Evolutionary conservation across 1,139 yeast species (phyloP).

Genomic region (Scheffersomyces quercinus): DNA sequence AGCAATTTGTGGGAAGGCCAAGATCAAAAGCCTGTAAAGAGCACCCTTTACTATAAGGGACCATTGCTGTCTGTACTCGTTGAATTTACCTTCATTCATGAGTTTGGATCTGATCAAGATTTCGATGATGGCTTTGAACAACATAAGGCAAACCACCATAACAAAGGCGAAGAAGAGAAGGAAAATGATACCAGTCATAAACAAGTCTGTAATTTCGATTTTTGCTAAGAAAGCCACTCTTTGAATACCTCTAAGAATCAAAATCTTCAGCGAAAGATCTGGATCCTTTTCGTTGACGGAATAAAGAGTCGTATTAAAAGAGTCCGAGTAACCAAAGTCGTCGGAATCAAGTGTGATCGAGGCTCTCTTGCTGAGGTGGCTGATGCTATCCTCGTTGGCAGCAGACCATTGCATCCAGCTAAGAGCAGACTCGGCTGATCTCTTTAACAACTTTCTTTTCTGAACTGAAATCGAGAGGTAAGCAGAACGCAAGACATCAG

Average conservation of each 20-base stretch:
- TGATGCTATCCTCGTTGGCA: conserved; percentile 14
- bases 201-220: conserved; percentile 82
- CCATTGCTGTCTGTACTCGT: conserved; percentile 83
- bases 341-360: conserved; percentile 36
- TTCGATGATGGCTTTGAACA: conserved; percentile 77
- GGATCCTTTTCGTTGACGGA: conserved; percentile 72
- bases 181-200: conserved; percentile 83
- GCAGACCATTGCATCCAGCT: conserved; percentile 14
- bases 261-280: conserved; percentile 58
- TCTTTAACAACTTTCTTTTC: conserved; percentile 37
- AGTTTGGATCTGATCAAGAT: conserved; percentile 60
- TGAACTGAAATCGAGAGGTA: conserved; percentile 80
- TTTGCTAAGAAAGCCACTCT: conserved; percentile 84
- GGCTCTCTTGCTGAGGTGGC: conserved; percentile 27
- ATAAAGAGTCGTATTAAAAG: conserved; percentile 54
- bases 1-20: conserved; percentile 85
- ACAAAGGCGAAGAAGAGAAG: conserved; percentile 78
- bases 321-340: conserved; percentile 49
- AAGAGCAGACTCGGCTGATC: conserved; percentile 17
- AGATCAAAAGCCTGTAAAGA: conserved; percentile 73
- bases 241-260: conserved; percentile 86
- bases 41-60: conserved; percentile 81
- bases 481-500: conserved; percentile 61
- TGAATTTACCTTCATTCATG: conserved; percentile 65
- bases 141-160: conserved; percentile 60